Evolutionary conservation across 495 filamentous ascomycete genomes (phyloP), one percentile per base, ranked within the genome.

Genomic region (Penicillium malachiteum): DNA sequence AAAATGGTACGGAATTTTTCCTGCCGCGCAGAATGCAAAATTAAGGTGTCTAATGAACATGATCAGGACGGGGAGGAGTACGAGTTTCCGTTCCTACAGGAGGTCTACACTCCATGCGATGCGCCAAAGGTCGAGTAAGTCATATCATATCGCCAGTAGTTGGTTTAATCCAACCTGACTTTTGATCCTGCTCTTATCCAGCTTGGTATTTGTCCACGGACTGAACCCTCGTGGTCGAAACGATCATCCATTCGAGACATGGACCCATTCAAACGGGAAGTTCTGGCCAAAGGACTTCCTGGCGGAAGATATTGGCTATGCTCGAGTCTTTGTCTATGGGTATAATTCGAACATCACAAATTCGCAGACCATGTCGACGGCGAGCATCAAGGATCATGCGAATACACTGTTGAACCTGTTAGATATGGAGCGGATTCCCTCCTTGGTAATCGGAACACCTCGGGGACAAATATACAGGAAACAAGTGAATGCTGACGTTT

Each of bases 281-380:
- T 76, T 76, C 48, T 77, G 75, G 74, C 74, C 72, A 7, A 59
- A 43, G 26, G 74, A 78, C 17, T 70, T 67, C 39, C 67, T 78
- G 4, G 63, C 71, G 0, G 57, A 70, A 30, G 73, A 78, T 31
- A 65, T 77, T n/a, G 65, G 69, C 5, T 61, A 70, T 30, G 65
- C 74, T 2, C 67, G 74, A 10, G 55, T 78, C 39, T 71, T 75
- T 54, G 65, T 72, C 3, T 78, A 74, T 46, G 74, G 74, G 3
- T 78, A 78, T 52, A 75, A 78, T 44, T 71, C 75, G 9, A 73
- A 62, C 48, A 66, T 74, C 49, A 69, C 69, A n/a, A 63, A 68
- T 41, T 58, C 70, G 11, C 60, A 73, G 49, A 63, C 66, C 7
- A 72, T 74, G 70, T 72, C 71, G 1, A 74, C 63, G 1, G 68